phyloP scores from a whole-genome alignment of 768 basidiomycete genomes.

The Infundibulicybe gibba region DNA sequence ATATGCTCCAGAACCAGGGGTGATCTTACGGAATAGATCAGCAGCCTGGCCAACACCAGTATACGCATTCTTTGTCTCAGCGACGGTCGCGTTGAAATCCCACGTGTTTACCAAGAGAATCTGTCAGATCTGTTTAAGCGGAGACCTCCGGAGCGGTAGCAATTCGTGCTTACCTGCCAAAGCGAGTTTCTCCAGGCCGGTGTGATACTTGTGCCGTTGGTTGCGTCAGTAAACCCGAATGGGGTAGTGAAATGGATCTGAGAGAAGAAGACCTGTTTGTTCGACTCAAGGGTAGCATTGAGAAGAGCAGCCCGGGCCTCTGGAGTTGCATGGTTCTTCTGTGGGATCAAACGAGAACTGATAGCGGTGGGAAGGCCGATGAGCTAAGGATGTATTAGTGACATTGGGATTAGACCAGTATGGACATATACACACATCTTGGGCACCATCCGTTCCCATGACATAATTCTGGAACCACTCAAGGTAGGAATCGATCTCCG shows the following conservation, averaged over 20 bases:
- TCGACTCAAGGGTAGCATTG: conserved; percentile 14
- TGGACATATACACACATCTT: no score
- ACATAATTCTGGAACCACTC: no score
- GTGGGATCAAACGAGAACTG: background rate
- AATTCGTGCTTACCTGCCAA: conserved; percentile 28
- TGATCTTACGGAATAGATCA: conserved; percentile 34
- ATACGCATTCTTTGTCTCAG: conserved; percentile 30
- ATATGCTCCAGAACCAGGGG: conserved; percentile 39
- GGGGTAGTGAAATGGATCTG: conserved; percentile 16
- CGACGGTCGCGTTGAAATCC: conserved; percentile 40
- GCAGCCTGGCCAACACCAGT: conserved; percentile 29
- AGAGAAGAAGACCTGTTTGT: conserved; percentile 12
- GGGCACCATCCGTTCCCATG: no score
- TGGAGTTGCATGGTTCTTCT: background rate
- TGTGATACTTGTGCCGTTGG: conserved; percentile 37
- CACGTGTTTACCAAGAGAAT: conserved; percentile 35
- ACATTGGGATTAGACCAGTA: background rate
- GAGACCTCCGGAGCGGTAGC: no score
- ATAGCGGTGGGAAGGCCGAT: background rate
- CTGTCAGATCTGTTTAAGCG: no score
- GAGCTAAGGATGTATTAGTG: conserved; percentile 11
- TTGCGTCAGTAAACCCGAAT: conserved; percentile 13
- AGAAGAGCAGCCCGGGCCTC: conserved; percentile 2
- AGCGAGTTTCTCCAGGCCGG: conserved; percentile 40
- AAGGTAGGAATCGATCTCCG: no score